Evolutionary conservation across 169 alveolate genomes (phyloP).

Genomic region (Ichthyophthirius multifiliis): DNA sequence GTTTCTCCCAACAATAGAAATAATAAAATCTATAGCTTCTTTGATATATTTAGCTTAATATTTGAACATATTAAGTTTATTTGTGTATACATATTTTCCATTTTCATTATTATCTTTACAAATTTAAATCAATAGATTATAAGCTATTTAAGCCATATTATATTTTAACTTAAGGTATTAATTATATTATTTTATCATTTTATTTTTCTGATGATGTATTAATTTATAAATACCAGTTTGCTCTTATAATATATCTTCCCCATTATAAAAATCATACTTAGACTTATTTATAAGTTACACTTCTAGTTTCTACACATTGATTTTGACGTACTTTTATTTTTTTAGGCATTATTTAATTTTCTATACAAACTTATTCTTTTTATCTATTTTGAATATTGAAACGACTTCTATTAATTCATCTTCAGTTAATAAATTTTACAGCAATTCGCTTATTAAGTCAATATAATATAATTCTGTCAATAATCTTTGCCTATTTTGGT

Average conservation of each 20-base stretch:
- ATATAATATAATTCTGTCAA: background rate
- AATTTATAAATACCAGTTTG: too few species aligned
- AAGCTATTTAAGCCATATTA: background rate
- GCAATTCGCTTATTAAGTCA: background rate
- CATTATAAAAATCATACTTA: too few species aligned
- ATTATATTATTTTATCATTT: background rate
- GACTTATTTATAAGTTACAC: too few species aligned
- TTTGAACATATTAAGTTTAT: background rate
- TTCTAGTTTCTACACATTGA: too few species aligned
- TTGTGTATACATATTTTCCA: background rate
- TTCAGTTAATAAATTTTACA: background rate
- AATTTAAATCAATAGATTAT: background rate
- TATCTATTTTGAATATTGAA: too few species aligned
- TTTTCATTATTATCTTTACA: slow-evolving; percentile 1
- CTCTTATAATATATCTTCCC: too few species aligned
- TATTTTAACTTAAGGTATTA: background rate
- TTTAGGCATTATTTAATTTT: too few species aligned
- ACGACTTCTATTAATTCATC: background rate
- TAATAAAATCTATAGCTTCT: slow-evolving; percentile 32
- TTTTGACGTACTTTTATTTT: too few species aligned
- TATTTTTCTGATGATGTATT: background rate
- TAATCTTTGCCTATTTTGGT: background rate
- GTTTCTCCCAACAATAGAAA: slow-evolving; percentile 13
- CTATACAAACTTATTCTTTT: too few species aligned
- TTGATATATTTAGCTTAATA: slow-evolving; percentile 15